These are phyloP conservation scores for Funneliformis geosporum DNA, from an alignment of 192 early-diverging fungal species.

Conservation along the genomic window DNA sequence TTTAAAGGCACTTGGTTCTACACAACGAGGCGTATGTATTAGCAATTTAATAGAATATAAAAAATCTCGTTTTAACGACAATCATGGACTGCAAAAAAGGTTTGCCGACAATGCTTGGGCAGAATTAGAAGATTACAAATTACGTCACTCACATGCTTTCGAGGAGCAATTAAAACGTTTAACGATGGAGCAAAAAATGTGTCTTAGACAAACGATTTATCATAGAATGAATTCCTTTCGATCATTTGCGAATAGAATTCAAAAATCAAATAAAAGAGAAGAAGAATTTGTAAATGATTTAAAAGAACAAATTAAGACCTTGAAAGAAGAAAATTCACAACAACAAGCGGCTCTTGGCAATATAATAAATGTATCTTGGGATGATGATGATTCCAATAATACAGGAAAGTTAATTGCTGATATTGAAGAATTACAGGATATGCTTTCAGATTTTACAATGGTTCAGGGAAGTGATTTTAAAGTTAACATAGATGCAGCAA, in stretches of 20 bases:
- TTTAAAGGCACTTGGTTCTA: background rate
- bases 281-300: background rate
- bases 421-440: background rate
- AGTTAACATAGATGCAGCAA: background rate
- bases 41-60: background rate
- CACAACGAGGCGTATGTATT: background rate
- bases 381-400: conserved; percentile 21
- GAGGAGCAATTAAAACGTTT: background rate
- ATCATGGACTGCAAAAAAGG: background rate
- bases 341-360: conserved; percentile 11
- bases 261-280: background rate
- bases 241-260: too few species aligned
- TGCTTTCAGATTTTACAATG: background rate
- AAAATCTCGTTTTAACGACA: background rate
- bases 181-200: background rate
- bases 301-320: background rate
- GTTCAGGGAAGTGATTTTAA: background rate
- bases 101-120: background rate
- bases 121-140: background rate
- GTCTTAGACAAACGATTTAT: background rate
- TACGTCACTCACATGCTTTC: background rate
- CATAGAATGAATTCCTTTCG: background rate
- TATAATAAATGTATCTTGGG: background rate
- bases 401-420: background rate
- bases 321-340: background rate